A percentile compares a stretch with the other conserved stretches of the same genome.
Conservation (phyloP, 805 yeast species). For the Hanseniaspora clermontiae region DNA sequence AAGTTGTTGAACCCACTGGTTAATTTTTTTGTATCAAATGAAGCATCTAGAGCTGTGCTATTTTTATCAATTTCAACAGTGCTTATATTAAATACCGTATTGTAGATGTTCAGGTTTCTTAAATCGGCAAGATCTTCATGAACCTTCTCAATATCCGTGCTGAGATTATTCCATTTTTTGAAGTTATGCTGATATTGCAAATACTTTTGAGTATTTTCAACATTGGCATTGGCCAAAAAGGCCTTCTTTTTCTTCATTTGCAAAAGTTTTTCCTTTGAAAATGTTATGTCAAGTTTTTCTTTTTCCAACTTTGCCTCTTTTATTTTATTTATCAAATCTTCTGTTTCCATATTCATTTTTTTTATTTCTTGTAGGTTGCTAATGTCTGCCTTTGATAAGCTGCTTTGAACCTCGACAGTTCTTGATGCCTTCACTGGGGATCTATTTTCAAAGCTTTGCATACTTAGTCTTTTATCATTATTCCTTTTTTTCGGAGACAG, state of each 20-base stretch:
- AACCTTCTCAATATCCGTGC: conserved; percentile 50
- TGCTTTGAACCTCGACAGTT: conserved; percentile 38
- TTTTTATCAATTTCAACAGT: conserved; percentile 46
- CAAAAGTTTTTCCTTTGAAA: conserved; percentile 36
- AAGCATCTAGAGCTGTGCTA: background rate
- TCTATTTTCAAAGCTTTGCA: conserved; percentile 19
- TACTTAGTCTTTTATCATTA: conserved; percentile 17
- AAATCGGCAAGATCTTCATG: conserved; percentile 56
- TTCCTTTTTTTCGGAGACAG: conserved; percentile 32
- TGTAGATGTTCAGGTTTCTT: conserved; percentile 67
- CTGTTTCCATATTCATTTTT: conserved; percentile 23
- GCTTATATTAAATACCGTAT: conserved; percentile 70
- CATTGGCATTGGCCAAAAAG: conserved; percentile 30
- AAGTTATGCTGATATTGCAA: conserved; percentile 39
- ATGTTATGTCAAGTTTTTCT: conserved; percentile 33
- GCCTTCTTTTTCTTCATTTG: conserved; percentile 37
- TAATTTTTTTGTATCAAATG: background rate
- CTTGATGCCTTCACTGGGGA: conserved; percentile 11
- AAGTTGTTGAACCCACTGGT: conserved; percentile 27
- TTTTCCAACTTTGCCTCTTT: conserved; percentile 29
- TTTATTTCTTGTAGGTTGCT: conserved; percentile 24
- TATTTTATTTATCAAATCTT: conserved; percentile 18
- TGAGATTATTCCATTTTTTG: conserved; percentile 48
- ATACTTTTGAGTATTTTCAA: conserved; percentile 42
- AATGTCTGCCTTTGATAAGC: conserved; percentile 31